Conservation (phyloP, 2,329 filamentous ascomycete genomes). For the Aureobasidium uvarum region DNA sequence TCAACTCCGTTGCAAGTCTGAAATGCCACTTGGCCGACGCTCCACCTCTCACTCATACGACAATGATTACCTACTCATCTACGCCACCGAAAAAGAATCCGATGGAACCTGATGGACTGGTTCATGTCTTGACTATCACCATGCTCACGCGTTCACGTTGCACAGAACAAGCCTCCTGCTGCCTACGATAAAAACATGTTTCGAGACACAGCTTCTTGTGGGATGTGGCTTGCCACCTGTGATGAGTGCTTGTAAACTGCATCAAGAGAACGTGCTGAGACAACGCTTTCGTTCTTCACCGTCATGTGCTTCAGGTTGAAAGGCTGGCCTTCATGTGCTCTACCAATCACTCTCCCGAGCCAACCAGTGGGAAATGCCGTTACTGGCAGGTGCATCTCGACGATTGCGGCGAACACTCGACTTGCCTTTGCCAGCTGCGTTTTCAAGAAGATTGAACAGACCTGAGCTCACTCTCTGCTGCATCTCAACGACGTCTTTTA, state of each 20-base stretch:
- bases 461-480: not conserved
- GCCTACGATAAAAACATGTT: not conserved
- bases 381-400: not conserved
- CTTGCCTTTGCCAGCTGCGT: not conserved
- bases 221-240: not conserved
- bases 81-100: conserved; percentile 8
- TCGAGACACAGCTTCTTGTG: not conserved
- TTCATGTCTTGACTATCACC: not conserved
- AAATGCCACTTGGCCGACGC: conserved; percentile 2
- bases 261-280: not conserved
- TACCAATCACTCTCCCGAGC: not conserved
- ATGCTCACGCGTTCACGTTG: not conserved
- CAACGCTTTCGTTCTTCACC: not conserved
- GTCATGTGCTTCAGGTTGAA: no score
- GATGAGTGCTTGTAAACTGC: not conserved
- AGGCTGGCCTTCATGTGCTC: not conserved
- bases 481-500: not conserved
- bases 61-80: not conserved
- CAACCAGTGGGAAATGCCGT: not conserved
- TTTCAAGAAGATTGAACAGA: not conserved
- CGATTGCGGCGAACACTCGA: not conserved
- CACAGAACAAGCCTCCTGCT: not conserved
- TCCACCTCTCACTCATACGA: not conserved
- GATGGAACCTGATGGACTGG: conserved; percentile 8
- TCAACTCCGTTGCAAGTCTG: not conserved